A percentile compares a stretch with the other conserved stretches of the same genome.
These are phyloP conservation scores for Bipolaris oryzae DNA, from an alignment of 2,329 filamentous ascomycete genomes.

Conservation along the genomic window DNA sequence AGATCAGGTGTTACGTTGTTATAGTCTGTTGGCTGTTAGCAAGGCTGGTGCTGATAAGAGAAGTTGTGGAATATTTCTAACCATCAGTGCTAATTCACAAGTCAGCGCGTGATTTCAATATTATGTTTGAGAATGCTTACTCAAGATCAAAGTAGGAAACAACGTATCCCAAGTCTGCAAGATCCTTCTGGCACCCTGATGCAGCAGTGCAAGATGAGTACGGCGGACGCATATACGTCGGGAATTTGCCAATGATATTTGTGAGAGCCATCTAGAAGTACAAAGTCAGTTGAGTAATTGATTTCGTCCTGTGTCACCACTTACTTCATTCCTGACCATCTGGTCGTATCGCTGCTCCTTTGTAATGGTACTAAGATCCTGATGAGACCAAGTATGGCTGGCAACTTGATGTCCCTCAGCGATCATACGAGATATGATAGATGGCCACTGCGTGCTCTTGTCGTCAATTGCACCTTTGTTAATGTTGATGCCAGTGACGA, in stretches of 20 bases:
- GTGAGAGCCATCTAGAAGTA: slow-evolving; percentile 53
- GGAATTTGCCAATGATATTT: slow-evolving; percentile 61
- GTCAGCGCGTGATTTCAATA: neutral
- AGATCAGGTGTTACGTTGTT: slow-evolving; percentile 37
- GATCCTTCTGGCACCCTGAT: slow-evolving; percentile 45
- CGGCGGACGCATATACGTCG: slow-evolving; percentile 60
- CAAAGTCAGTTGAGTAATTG: neutral
- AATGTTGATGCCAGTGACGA: slow-evolving; percentile 64
- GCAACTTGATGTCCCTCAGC: slow-evolving; percentile 65
- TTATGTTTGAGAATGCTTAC: neutral
- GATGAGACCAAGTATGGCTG: slow-evolving; percentile 63
- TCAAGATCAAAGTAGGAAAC: slow-evolving; percentile 67
- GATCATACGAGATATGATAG: slow-evolving; percentile 61
- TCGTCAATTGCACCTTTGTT: slow-evolving; percentile 62
- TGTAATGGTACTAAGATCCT: slow-evolving; percentile 54
- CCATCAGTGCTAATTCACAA: slow-evolving; percentile 48
- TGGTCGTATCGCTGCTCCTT: slow-evolving; percentile 54
- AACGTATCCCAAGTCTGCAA: slow-evolving; percentile 60
- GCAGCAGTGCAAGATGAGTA: slow-evolving; percentile 53
- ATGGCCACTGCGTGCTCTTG: slow-evolving; percentile 51
- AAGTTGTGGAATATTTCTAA: neutral
- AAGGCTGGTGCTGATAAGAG: slow-evolving; percentile 38
- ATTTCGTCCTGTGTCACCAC: neutral
- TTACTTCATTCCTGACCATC: slow-evolving; percentile 57
- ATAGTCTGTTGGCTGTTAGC: slow-evolving; percentile 31